Evolutionary conservation across 306 rosid genomes (phyloP).

Genomic region (Notholithocarpus densiflorus): DNA sequence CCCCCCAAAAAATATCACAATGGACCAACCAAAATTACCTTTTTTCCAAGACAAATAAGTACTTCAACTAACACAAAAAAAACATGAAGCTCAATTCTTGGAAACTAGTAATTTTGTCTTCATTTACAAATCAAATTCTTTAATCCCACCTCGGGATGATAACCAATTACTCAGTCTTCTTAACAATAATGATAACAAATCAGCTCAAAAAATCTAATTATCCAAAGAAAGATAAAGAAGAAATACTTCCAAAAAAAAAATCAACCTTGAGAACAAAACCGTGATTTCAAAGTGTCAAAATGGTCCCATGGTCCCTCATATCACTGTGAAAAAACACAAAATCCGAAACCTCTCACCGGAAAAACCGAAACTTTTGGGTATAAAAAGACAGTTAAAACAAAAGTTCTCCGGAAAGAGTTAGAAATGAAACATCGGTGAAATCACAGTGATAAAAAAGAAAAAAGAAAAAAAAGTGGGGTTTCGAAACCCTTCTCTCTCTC

Average conservation of each 20-base stretch:
- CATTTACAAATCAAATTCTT: not conserved
- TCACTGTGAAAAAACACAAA: slow-evolving; percentile 34
- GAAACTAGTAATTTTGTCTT: not conserved
- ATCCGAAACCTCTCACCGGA: not conserved
- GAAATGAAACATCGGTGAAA: slow-evolving; percentile 6
- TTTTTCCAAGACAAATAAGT: slow-evolving; percentile 1
- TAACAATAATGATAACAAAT: slow-evolving; percentile 7
- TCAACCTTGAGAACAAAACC: slow-evolving; percentile 33
- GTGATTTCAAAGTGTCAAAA: slow-evolving; percentile 15
- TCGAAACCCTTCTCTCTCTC: slow-evolving; percentile 26
- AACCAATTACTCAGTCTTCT: not conserved
- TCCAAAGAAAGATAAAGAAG: slow-evolving; percentile 2
- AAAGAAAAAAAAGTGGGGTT: not conserved
- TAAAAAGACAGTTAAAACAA: not conserved
- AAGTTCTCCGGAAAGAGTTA: slow-evolving; percentile 14
- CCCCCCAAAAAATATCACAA: slow-evolving; percentile 6
- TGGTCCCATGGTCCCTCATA: slow-evolving; percentile 5
- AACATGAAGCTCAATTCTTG: slow-evolving; percentile 1
- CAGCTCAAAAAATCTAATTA: not conserved
- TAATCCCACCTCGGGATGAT: slow-evolving; percentile 15
- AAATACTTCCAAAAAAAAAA: slow-evolving; percentile 7
- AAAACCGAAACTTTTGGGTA: slow-evolving; percentile 7
- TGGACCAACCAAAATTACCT: slow-evolving; percentile 11
- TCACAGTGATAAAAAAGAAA: not conserved
- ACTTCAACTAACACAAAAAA: slow-evolving; percentile 12